Evolutionary conservation across 148 eudicot genomes (phyloP).

Genomic region (Camellia japonica): DNA sequence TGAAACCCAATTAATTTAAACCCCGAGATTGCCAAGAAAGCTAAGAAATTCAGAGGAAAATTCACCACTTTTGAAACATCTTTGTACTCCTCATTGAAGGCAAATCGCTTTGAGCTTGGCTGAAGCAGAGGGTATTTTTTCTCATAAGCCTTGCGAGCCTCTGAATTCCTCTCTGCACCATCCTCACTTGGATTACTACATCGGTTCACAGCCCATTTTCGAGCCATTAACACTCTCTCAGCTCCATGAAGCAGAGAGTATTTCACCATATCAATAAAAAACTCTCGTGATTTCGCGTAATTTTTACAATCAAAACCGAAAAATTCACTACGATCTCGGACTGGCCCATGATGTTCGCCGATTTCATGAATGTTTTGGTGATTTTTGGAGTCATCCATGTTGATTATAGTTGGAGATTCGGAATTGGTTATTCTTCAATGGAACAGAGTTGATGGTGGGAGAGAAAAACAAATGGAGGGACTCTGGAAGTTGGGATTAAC

Average conservation of each 20-base stretch:
- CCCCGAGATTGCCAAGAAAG: constrained; percentile 16
- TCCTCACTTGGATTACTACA: background rate
- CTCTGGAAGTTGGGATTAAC: constrained; percentile 1
- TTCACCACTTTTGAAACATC: constrained; percentile 19
- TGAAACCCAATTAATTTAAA: constrained; percentile 30
- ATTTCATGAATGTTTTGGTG: constrained; percentile 13
- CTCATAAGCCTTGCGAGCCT: background rate
- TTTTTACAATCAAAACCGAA: constrained; percentile 3
- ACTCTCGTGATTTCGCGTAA: background rate
- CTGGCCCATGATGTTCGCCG: background rate
- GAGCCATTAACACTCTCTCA: constrained; percentile 28
- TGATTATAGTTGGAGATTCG: background rate
- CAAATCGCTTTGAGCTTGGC: no score
- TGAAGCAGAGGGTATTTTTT: background rate
- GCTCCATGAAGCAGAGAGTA: constrained; percentile 22
- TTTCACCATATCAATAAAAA: constrained; percentile 6
- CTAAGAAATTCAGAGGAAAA: constrained; percentile 20
- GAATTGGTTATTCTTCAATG: no score
- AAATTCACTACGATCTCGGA: background rate
- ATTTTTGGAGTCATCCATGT: constrained; percentile 13
- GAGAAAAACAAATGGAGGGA: background rate
- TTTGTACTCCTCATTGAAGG: background rate
- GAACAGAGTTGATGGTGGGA: background rate
- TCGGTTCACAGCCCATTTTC: constrained; percentile 9
- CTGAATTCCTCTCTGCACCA: background rate